Evolutionary conservation across 345 rosid genomes (phyloP).

Genomic region (Corymbia maculata): DNA sequence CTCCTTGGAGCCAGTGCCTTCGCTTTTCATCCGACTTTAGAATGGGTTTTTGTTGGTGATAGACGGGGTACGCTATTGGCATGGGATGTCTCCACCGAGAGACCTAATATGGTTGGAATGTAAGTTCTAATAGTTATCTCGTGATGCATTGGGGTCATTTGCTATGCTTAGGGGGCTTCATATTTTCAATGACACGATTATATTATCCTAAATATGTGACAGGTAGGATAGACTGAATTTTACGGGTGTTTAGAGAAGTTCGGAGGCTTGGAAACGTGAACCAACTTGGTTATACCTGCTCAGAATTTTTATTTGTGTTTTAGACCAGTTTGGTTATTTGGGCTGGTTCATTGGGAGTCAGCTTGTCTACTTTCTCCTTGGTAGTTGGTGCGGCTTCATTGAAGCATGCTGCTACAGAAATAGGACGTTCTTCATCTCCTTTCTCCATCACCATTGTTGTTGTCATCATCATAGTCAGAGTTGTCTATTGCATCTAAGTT

Average conservation of each 20-base stretch:
- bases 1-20: conserved; percentile 91
- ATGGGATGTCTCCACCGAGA: conserved; percentile 98
- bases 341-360: background rate
- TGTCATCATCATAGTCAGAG: background rate
- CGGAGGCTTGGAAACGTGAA: background rate
- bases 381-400: background rate
- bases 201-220: background rate
- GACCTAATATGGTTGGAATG: conserved; percentile 98
- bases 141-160: background rate
- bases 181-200: background rate
- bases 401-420: background rate
- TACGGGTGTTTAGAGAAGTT: background rate
- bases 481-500: background rate
- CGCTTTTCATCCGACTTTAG: conserved; percentile 92
- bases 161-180: background rate
- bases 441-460: background rate
- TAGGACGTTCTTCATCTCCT: background rate
- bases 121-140: conserved; percentile 17
- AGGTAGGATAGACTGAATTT: background rate
- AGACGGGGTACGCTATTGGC: conserved; percentile 94
- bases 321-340: background rate
- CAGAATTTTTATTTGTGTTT: background rate
- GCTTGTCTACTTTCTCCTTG: background rate
- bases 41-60: conserved; percentile 98
- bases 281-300: background rate